These are phyloP conservation scores for Sclerotinia subarctica DNA, from an alignment of 2,329 filamentous ascomycete genomes.

Conservation along the genomic window DNA sequence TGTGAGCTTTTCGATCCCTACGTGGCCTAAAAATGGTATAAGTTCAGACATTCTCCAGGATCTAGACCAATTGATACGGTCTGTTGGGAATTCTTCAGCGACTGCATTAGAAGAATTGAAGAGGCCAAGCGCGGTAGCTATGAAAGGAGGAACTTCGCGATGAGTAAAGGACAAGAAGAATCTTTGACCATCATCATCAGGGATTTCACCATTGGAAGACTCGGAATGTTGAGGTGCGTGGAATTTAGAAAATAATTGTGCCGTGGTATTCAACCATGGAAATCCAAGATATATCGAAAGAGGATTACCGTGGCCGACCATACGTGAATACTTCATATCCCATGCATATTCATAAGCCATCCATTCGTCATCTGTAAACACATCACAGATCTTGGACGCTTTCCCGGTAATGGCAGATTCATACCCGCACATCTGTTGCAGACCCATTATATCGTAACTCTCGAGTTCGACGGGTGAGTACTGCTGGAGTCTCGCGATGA, in stretches of 20 bases:
- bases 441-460: conserved; percentile 58
- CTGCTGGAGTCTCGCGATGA: conserved; percentile 54
- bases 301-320: conserved; percentile 60
- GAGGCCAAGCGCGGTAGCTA: conserved; percentile 63
- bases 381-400: conserved; percentile 58
- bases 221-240: conserved; percentile 26
- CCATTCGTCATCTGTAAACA: conserved; percentile 61
- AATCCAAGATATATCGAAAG: conserved; percentile 58
- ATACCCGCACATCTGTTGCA: conserved; percentile 57
- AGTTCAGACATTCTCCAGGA: conserved; percentile 62
- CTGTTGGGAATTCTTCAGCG: conserved; percentile 63
- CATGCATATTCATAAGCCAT: conserved; percentile 64
- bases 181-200: conserved; percentile 47
- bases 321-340: conserved; percentile 63
- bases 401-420: conserved; percentile 54
- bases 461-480: conserved; percentile 61
- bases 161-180: conserved; percentile 64
- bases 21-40: conserved; percentile 62
- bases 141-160: conserved; percentile 65
- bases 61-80: conserved; percentile 59
- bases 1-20: conserved; percentile 63
- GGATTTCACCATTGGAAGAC: conserved; percentile 16
- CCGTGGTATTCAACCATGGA: conserved; percentile 57
- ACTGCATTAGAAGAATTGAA: conserved; percentile 64
- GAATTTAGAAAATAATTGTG: conserved; percentile 45